Evolutionary conservation across 2,329 filamentous ascomycete genomes (phyloP), one percentile per base, ranked within the genome.

Genomic region (Nemania abortiva): DNA sequence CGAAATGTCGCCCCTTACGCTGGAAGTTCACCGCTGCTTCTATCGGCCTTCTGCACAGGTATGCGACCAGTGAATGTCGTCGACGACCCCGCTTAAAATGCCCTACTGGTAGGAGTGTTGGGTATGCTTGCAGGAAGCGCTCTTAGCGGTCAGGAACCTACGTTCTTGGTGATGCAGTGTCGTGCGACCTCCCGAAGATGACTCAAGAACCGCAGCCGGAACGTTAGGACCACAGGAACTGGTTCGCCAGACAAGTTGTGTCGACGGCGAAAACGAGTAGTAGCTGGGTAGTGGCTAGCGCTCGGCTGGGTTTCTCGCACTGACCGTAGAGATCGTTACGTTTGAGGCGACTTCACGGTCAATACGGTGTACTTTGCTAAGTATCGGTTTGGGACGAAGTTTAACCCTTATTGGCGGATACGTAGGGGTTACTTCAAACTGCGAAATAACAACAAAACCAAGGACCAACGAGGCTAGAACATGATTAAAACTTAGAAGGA

Each of bases 171-270:
- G 76, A 75, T 77, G 77, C 76, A 70, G 70, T 71, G 64, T 74
- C 61, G 77, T 78, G 77, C 76, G 75, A 75, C 70, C 69, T 78
- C 77, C 77, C 77, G 77, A 76, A 56, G 69, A 73, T 75, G 72
- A 73, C 71, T 77, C 73, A 75, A 69, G 74, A 77, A 75, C 73
- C 68, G 69, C 72, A 74, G 71, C 69, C 63, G 60, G 65, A 68
- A 66, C 52, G 45, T 66, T 50, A 63, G 65, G 59, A 65, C 49
- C 64, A 64, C 62, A 71, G 62, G 63, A 72, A 74, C 66, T 65
- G 52, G 66, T 69, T 69, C 68, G 57, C 55, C 65, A 50, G 54
- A 55, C 22, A 42, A 53, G 50, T 55, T 56, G 52, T 49, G 39
- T 42, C 54, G 29, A 59, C 62, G 57, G 61, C 6, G 52, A 63